Percentiles rank a stretch among this genome's conserved stretches.
phyloP scores from a whole-genome alignment of 345 rosid genomes.

The Rhodamnia argentea region DNA sequence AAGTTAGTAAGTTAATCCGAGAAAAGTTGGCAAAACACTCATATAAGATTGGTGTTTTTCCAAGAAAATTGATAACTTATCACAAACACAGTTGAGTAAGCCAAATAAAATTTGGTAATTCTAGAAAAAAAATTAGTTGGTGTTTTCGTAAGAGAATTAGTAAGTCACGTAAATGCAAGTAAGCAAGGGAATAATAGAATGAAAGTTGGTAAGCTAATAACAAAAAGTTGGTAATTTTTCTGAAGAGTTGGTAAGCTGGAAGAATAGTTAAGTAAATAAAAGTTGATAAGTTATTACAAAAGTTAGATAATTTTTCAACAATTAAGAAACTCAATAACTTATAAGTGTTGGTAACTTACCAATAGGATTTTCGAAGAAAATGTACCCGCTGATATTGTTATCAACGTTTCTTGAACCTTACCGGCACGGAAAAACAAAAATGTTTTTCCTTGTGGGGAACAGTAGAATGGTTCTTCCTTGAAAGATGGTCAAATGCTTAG shows the following conservation, averaged over 20 bases:
- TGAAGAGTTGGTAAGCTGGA: background rate
- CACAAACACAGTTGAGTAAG: background rate
- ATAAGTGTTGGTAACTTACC: background rate
- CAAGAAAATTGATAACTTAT: background rate
- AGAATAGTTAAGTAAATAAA: no score
- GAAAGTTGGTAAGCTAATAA: background rate
- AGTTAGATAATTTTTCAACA: no score
- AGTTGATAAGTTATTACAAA: no score
- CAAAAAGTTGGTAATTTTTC: background rate
- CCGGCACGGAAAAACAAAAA: background rate
- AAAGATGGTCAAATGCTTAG: background rate
- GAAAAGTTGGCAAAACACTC: background rate
- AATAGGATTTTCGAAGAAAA: background rate
- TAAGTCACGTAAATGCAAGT: background rate
- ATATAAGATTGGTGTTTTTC: background rate
- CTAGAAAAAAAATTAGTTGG: background rate
- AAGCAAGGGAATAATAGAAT: no score
- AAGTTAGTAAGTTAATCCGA: no score
- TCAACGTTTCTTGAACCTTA: background rate
- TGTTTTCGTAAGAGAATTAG: background rate
- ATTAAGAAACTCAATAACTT: no score
- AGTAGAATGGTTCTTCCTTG: background rate
- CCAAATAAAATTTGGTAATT: background rate
- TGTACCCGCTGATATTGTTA: background rate
- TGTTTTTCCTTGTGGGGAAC: background rate